Evolutionary conservation across 2,329 filamentous ascomycete genomes (phyloP).

Genomic region (Fusarium torulosum): DNA sequence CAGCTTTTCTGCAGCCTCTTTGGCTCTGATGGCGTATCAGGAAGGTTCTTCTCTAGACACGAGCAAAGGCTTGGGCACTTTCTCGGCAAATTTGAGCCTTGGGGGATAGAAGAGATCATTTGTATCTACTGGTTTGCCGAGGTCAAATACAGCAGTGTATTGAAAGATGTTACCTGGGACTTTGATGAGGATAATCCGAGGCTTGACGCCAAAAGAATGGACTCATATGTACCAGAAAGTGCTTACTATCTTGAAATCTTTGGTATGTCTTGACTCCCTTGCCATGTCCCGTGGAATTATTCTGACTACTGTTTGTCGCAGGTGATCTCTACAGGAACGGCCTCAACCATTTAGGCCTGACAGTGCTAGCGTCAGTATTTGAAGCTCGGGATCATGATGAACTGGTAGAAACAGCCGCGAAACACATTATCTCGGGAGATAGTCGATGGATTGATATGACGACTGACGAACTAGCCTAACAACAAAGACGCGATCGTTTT

Average conservation of each 20-base stretch:
- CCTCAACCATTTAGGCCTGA: neutral
- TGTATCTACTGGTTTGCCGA: constrained; percentile 1
- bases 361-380: neutral
- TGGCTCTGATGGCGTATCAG: neutral
- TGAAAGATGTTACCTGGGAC: constrained; percentile 2
- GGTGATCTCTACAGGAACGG: neutral
- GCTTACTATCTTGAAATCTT: neutral
- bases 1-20: constrained; percentile 26
- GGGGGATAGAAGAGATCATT: constrained; percentile 6
- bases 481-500: neutral
- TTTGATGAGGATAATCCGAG: neutral
- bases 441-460: neutral
- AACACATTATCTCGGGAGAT: neutral
- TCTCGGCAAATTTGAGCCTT: neutral
- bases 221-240: neutral
- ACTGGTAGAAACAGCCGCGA: neutral
- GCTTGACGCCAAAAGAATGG: neutral
- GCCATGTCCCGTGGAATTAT: neutral
- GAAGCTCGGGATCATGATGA: neutral
- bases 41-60: neutral
- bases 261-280: neutral
- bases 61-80: neutral
- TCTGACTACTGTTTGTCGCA: neutral
- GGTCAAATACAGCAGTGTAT: neutral
- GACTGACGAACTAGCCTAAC: neutral